A percentile compares a stretch with the other conserved stretches of the same genome.
These are phyloP conservation scores for Lipomyces sp. DNA, from an alignment of 805 yeast genomes.

Conservation along the genomic window DNA sequence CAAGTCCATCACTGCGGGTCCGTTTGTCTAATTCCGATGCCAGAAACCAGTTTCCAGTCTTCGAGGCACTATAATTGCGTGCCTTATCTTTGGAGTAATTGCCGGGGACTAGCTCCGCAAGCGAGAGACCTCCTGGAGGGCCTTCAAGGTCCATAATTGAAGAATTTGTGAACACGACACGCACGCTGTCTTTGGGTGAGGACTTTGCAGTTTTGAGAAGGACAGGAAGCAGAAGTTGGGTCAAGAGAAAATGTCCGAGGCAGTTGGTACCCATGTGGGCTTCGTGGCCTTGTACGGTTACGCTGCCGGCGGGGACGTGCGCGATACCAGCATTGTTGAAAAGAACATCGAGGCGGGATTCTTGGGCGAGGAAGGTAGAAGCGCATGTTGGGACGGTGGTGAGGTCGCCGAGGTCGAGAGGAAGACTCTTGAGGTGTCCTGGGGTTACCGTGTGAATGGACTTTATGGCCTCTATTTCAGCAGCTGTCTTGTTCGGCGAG, in stretches of 20 bases:
- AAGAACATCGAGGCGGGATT: slow-evolving; percentile 49
- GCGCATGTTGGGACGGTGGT: slow-evolving; percentile 50
- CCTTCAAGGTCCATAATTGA: slow-evolving; percentile 20
- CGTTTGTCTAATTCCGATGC: slow-evolving; percentile 20
- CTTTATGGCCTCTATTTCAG: slow-evolving; percentile 15
- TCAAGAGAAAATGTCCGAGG: slow-evolving; percentile 53
- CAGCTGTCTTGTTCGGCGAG: slow-evolving; percentile 3
- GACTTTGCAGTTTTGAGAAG: slow-evolving; percentile 46
- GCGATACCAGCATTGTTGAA: slow-evolving; percentile 54
- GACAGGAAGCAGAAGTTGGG: slow-evolving; percentile 48
- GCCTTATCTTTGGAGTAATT: slow-evolving; percentile 41
- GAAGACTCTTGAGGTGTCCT: slow-evolving; percentile 21
- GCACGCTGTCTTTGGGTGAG: slow-evolving; percentile 35
- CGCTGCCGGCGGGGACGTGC: slow-evolving; percentile 48
- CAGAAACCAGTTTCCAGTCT: slow-evolving; percentile 44
- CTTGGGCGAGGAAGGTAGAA: slow-evolving; percentile 40
- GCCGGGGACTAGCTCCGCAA: slow-evolving; percentile 49
- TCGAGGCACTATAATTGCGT: slow-evolving; percentile 52
- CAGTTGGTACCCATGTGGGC: slow-evolving; percentile 54
- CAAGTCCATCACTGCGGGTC: slow-evolving; percentile 18
- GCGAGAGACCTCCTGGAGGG: slow-evolving; percentile 35
- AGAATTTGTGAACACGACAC: slow-evolving; percentile 43
- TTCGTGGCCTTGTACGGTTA: slow-evolving; percentile 50
- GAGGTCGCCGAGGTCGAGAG: slow-evolving; percentile 47
- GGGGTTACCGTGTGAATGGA: slow-evolving; percentile 22